These are phyloP conservation scores for Moricandia arvensis DNA, from an alignment of 345 rosid species.

Conservation along the genomic window DNA sequence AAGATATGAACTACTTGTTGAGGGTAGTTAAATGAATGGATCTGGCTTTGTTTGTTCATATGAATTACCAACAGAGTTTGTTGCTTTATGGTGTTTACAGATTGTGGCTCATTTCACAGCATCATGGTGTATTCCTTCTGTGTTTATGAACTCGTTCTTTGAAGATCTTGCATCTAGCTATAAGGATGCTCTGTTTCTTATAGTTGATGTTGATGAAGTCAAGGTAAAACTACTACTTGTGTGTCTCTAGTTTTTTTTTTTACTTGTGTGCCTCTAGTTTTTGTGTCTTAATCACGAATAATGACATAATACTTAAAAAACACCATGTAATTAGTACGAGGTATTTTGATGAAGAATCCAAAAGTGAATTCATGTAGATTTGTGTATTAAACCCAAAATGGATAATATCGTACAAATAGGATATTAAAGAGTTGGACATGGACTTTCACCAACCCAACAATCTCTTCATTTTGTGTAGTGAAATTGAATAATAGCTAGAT, in stretches of 20 bases:
- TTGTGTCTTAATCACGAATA: too few species aligned
- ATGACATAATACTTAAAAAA: too few species aligned
- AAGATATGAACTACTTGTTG: background rate
- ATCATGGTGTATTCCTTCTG: constrained; percentile 89
- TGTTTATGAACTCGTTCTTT: constrained; percentile 75
- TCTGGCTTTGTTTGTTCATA: background rate
- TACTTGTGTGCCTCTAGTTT: background rate
- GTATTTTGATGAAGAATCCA: too few species aligned
- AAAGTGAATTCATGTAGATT: too few species aligned
- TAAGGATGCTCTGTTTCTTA: constrained; percentile 70
- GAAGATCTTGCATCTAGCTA: constrained; percentile 63
- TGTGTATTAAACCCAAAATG: too few species aligned
- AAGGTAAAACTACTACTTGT: constrained; percentile 46
- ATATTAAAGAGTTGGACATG: too few species aligned
- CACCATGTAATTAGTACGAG: too few species aligned
- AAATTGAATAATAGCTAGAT: background rate
- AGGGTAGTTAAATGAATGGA: background rate
- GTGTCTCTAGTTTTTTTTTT: too few species aligned
- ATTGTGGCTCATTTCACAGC: constrained; percentile 87
- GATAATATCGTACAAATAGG: too few species aligned
- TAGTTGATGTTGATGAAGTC: constrained; percentile 87
- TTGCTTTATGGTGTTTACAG: constrained; percentile 43
- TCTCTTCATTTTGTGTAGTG: too few species aligned
- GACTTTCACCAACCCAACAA: too few species aligned
- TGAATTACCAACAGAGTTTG: background rate